Percentiles rank a stretch among this genome's conserved stretches.
These are phyloP conservation scores for Ottelia alismoides DNA, from an alignment of 106 monocot species.

Conservation along the genomic window DNA sequence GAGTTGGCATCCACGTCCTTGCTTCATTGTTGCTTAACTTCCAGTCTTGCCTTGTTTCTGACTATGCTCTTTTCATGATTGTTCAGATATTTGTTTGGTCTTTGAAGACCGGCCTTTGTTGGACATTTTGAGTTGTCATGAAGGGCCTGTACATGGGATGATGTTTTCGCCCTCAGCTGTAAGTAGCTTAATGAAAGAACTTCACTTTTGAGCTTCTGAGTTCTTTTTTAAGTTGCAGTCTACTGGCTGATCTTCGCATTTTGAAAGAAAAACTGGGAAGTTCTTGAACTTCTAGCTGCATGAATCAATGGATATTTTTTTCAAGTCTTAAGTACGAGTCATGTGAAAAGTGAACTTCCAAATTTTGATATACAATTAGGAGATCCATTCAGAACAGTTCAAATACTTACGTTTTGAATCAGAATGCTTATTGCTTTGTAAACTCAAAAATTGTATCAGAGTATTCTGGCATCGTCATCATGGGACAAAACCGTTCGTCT, in stretches of 20 bases:
- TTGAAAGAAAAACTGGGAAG: background rate
- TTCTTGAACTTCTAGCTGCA: background rate
- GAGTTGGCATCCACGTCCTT: too few species aligned
- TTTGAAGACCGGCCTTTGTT: constrained; percentile 90
- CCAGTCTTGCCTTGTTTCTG: too few species aligned
- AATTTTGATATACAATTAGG: background rate
- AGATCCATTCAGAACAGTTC: background rate
- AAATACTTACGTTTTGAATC: too few species aligned
- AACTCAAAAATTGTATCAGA: constrained; percentile 16
- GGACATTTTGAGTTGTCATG: constrained; percentile 89
- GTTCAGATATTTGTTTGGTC: constrained; percentile 96
- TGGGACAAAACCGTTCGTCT: constrained; percentile 97
- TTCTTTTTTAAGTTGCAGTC: background rate
- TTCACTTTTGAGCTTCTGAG: background rate
- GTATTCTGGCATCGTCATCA: constrained; percentile 85
- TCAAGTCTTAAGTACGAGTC: background rate
- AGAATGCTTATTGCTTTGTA: background rate
- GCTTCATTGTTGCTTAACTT: too few species aligned
- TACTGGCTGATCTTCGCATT: background rate
- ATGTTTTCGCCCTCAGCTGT: constrained; percentile 94
- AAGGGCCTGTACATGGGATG: constrained; percentile 93
- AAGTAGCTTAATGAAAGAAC: constrained; percentile 10
- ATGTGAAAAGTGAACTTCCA: background rate
- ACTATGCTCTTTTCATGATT: background rate
- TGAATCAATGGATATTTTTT: background rate